These are phyloP conservation scores for Candida cerambycidarum DNA, from an alignment of 805 yeast species.

Conservation along the genomic window DNA sequence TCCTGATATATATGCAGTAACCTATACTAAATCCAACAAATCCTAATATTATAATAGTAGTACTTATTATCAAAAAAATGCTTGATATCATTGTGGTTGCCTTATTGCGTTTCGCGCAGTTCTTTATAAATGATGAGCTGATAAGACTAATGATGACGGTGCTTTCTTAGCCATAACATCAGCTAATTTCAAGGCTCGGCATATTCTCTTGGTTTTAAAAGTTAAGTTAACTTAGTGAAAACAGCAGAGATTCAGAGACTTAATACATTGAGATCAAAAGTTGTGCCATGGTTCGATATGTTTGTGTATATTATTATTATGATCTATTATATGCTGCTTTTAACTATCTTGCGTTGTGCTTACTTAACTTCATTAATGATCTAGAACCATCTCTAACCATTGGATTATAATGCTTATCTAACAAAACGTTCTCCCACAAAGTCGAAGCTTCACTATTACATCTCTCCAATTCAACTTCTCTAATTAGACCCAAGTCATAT, in stretches of 20 bases:
- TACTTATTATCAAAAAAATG: neutral
- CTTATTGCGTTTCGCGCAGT: constrained; percentile 1
- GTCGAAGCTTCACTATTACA: constrained; percentile 87
- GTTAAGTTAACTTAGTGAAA: too few species aligned
- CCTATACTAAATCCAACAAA: neutral
- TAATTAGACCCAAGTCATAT: constrained; percentile 57
- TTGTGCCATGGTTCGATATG: neutral
- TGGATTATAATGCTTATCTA: constrained; percentile 84
- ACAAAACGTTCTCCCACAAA: constrained; percentile 80
- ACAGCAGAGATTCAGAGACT: too few species aligned
- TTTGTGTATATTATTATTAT: neutral
- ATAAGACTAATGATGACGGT: neutral
- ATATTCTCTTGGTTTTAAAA: too few species aligned
- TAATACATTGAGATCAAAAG: too few species aligned
- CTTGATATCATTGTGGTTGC: neutral
- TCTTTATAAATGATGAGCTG: neutral
- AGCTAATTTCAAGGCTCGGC: too few species aligned
- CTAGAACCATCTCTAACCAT: constrained; percentile 67
- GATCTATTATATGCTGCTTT: neutral
- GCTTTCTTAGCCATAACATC: too few species aligned
- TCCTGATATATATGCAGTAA: neutral
- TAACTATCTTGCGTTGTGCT: constrained; percentile 16
- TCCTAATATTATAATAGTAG: neutral
- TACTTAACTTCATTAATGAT: constrained; percentile 40
- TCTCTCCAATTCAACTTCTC: constrained; percentile 60